Evolutionary conservation across 106 monocot genomes (phyloP).

Genomic region (Apostasia ramifera): DNA sequence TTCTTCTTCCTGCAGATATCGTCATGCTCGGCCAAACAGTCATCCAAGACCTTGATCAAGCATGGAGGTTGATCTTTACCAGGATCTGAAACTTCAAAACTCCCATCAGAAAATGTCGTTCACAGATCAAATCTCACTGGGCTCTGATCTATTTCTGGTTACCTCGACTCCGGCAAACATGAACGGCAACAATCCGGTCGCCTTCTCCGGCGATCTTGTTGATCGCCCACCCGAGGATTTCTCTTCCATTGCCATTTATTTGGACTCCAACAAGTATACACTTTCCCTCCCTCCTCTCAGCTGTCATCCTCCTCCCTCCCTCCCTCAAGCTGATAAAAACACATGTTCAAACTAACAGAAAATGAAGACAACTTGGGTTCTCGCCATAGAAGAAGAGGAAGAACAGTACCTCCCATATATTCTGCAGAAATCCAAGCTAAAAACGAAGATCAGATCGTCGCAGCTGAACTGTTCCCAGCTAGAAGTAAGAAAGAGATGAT

Average conservation of each 20-base stretch:
- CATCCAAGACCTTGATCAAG: conserved; percentile 39
- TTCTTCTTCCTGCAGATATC: conserved; percentile 33
- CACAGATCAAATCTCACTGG: not conserved
- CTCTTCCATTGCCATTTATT: conserved; percentile 54
- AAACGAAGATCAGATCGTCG: conserved; percentile 1
- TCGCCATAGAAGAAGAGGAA: not conserved
- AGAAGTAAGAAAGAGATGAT: not conserved
- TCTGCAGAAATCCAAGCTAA: not conserved
- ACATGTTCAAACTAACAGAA: not conserved
- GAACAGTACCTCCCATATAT: not conserved
- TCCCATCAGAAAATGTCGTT: not conserved
- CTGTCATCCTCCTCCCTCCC: conserved; percentile 11
- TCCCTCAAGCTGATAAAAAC: not conserved
- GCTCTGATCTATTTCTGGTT: not conserved
- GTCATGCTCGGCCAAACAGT: conserved; percentile 42
- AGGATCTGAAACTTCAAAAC: not conserved
- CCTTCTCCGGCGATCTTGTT: conserved; percentile 31
- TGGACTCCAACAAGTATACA: conserved; percentile 54
- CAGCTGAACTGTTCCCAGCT: conserved; percentile 33
- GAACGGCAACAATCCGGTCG: conserved; percentile 59
- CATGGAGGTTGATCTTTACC: conserved; percentile 9
- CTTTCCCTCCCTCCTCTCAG: conserved; percentile 15
- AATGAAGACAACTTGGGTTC: not conserved
- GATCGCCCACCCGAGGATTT: conserved; percentile 66
- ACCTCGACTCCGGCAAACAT: conserved; percentile 67